Conservation (phyloP, 139 green algal species). For the Micractinium conductrix region DNA sequence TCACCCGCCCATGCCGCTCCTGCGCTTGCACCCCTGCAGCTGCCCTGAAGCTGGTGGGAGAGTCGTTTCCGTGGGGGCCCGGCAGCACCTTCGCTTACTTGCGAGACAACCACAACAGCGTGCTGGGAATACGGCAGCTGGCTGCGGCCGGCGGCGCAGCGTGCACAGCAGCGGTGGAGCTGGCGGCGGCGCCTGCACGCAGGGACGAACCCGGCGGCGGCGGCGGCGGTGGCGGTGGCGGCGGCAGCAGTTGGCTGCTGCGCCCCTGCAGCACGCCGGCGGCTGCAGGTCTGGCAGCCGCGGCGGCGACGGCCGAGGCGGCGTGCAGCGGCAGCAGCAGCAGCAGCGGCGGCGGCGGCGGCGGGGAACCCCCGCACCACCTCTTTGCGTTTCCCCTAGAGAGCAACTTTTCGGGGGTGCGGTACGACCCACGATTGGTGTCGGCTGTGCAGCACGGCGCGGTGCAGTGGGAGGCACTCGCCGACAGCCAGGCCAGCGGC, state of each 20-base stretch:
- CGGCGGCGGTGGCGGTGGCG: conserved; percentile 8
- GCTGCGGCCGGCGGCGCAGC: conserved; percentile 56
- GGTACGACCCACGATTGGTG: conserved; percentile 47
- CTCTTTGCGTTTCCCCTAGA: conserved; percentile 86
- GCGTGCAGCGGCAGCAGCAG: too few species aligned
- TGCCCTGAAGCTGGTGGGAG: conserved; percentile 82
- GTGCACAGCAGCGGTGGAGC: conserved; percentile 25
- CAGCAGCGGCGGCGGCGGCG: neutral
- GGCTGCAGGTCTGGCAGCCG: conserved; percentile 1
- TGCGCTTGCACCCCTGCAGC: conserved; percentile 15
- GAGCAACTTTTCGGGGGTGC: conserved; percentile 87
- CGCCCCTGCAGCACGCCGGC: neutral
- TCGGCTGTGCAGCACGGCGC: conserved; percentile 32
- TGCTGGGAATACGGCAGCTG: conserved; percentile 82
- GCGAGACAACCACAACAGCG: conserved; percentile 82
- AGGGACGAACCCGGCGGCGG: neutral
- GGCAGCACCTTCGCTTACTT: conserved; percentile 64
- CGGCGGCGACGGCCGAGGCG: neutral
- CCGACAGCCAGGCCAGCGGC: neutral
- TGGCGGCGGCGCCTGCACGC: neutral
- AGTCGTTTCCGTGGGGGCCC: conserved; percentile 80
- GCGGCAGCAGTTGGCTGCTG: neutral
- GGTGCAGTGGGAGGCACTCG: neutral
- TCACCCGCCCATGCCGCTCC: neutral
- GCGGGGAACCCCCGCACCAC: conserved; percentile 32